Conservation (phyloP, 225 moss, liverwort and hornwort species). For the Thuidium tamariscinum region DNA sequence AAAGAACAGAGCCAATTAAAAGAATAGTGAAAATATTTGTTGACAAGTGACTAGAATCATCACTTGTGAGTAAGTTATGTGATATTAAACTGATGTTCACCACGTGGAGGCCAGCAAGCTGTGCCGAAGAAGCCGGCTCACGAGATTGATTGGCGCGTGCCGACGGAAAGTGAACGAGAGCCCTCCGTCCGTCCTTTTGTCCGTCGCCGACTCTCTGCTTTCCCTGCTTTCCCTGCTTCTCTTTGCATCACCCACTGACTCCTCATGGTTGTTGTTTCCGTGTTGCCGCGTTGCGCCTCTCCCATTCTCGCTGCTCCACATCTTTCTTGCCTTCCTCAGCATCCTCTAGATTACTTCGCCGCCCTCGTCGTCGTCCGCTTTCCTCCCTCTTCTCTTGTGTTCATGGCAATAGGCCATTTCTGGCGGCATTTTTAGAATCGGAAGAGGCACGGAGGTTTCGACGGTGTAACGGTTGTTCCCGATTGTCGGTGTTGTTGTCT, state of each 20-base stretch:
- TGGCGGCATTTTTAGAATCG: not conserved
- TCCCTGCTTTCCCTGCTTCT: not conserved
- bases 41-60: not conserved
- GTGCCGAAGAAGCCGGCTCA: not conserved
- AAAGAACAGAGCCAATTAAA: too few species aligned
- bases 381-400: not conserved
- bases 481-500: not conserved
- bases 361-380: not conserved
- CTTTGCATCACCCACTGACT: too few species aligned
- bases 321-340: not conserved
- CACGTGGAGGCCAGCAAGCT: not conserved
- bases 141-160: not conserved
- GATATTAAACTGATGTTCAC: not conserved
- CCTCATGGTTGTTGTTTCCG: not conserved
- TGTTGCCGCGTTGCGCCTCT: not conserved
- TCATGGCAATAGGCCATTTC: not conserved
- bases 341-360: not conserved
- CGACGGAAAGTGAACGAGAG: not conserved
- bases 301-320: not conserved
- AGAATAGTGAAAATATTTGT: not conserved
- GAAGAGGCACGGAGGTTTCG: not conserved
- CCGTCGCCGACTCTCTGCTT: not conserved
- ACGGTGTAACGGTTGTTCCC: not conserved
- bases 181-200: not conserved
- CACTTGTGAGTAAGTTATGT: too few species aligned